Evolutionary conservation across 225 moss, liverwort and hornwort species (phyloP).

Genomic region (Polytrichum formosum): DNA sequence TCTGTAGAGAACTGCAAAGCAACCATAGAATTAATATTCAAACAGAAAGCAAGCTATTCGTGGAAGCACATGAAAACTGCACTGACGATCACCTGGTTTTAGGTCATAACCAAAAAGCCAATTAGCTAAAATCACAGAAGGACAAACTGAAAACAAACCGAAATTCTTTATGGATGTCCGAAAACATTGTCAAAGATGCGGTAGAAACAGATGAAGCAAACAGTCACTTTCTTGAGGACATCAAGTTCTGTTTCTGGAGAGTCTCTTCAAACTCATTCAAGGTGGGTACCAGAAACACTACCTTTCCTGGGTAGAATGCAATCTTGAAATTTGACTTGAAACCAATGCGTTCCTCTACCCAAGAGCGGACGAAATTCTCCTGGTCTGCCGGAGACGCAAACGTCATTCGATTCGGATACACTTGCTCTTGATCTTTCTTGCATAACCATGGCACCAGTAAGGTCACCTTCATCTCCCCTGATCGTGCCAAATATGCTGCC

Average conservation of each 20-base stretch:
- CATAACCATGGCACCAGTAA: constrained; percentile 91
- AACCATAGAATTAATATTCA: neutral
- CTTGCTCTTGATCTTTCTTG: constrained; percentile 83
- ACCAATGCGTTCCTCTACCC: constrained; percentile 86
- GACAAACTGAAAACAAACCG: neutral
- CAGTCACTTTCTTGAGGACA: no score
- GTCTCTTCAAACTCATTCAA: no score
- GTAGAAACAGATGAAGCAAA: neutral
- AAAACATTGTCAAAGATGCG: neutral
- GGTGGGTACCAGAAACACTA: constrained; percentile 5
- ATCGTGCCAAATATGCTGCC: constrained; percentile 84
- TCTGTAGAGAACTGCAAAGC: constrained; percentile 72
- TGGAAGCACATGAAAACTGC: neutral
- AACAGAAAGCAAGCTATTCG: neutral
- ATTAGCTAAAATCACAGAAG: neutral
- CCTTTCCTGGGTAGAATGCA: constrained; percentile 91
- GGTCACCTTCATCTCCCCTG: constrained; percentile 75
- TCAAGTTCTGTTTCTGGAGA: no score
- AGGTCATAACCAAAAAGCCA: neutral
- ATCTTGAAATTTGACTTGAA: constrained; percentile 91
- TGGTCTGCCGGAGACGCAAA: constrained; percentile 82
- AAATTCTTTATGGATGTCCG: neutral
- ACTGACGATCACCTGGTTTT: neutral
- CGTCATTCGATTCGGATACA: constrained; percentile 81
- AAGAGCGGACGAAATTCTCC: constrained; percentile 71